Base-by-base conservation (phyloP, 257 asterid genomes). In the Nicotiana paniculata region DNA sequence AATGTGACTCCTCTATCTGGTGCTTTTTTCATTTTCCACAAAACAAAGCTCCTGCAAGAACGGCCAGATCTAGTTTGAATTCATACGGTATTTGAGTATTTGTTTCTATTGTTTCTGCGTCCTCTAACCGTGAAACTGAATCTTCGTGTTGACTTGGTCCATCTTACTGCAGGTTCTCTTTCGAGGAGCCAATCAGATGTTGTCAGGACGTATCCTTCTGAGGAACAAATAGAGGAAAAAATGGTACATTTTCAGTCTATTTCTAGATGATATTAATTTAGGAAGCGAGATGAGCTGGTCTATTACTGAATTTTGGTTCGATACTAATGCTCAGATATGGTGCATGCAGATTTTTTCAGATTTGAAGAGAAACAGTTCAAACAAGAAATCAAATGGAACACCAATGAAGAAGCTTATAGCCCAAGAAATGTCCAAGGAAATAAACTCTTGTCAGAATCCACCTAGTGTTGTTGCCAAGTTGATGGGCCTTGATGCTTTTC, bases 401-500 rank as follows among this genome's bases (percentile, higher is more conserved):
- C 97, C 98, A 39, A 92, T 96, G 90, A 96, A 96, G 92, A 90
- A 88, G 97, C 98, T 93, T 77, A 93, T 96, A 79, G 98, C 92
- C 48, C 93, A 93, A 83, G 99, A 96, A 85, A 94, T 96, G 98
- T 92, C 98, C 79, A 94, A 90, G 83, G 98, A 96, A 77, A 86
- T 89, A 5, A 91, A 88, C 62, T 79, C 86, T 54, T 85, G 86
- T 67, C 90, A 88, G 58, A 90, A 91, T 83, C 91, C 97, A 33
- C 91, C 99, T 74, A 91, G 91, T 89, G 85, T 97, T 76, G 97
- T 97, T 85, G 99, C 98, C 58, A 97, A 93, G 89, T 80, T 97
- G 85, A 97, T 97, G 99, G 99, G 99, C 58, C 99, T 97, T 82
- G 98, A 97, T 85, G 76, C 93, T 86, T 93, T 94, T 90, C 97